Evolutionary conservation across 2,329 filamentous ascomycete genomes (phyloP).

Genomic region (Fusarium equiseti): DNA sequence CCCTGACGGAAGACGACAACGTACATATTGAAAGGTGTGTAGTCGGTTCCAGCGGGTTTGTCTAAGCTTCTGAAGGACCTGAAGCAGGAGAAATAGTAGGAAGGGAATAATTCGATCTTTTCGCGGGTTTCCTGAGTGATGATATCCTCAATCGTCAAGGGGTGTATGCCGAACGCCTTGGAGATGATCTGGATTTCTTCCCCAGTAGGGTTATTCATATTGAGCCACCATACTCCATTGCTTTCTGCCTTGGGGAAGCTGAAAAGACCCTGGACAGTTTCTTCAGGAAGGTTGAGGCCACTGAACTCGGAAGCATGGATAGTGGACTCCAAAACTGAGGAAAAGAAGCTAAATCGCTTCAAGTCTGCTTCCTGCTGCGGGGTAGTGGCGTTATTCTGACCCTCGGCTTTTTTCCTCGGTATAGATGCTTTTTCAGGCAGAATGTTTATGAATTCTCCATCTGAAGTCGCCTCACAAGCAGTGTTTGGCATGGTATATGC

Average conservation of each 20-base stretch:
- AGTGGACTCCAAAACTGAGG: conserved; percentile 91
- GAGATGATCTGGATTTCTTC: conserved; percentile 90
- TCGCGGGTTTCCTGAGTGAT: conserved; percentile 94
- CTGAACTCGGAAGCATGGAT: conserved; percentile 91
- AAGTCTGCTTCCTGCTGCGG: conserved; percentile 64
- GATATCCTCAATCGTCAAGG: conserved; percentile 67
- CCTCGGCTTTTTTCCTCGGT: conserved; percentile 58
- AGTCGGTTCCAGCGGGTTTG: conserved; percentile 82
- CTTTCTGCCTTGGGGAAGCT: conserved; percentile 69
- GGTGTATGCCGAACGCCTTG: conserved; percentile 57
- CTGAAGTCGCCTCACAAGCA: background rate
- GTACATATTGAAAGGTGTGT: conserved; percentile 96
- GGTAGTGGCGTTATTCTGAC: conserved; percentile 55
- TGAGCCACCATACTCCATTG: conserved; percentile 96
- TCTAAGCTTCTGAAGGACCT: conserved; percentile 86
- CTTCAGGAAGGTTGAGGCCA: conserved; percentile 87
- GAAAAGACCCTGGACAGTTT: conserved; percentile 90
- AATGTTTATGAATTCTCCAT: background rate
- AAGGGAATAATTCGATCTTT: conserved; percentile 97
- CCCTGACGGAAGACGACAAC: conserved; percentile 97
- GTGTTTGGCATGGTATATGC: background rate
- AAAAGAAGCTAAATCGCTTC: conserved; percentile 96
- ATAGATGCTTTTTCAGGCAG: conserved; percentile 13
- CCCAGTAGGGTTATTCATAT: conserved; percentile 89
- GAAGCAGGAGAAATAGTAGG: conserved; percentile 99